A percentile compares a stretch with the other conserved stretches of the same genome.
These are phyloP conservation scores for Nannochloropsis salina DNA, from an alignment of 108 stramenopile genomes.

Conservation along the genomic window DNA sequence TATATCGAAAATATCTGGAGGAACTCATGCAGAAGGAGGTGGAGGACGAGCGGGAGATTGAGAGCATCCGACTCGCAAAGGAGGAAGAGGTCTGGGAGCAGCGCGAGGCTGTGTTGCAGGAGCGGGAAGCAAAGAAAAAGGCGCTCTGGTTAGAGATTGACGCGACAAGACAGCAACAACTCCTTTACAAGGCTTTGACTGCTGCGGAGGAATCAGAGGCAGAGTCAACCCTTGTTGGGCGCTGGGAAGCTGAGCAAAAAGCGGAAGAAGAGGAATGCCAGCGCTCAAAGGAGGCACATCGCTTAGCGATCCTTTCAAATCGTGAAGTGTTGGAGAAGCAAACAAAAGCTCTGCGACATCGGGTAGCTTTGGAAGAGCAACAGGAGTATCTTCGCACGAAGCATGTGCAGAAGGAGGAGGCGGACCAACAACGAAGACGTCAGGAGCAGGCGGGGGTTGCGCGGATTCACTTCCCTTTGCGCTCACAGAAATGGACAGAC, in stretches of 20 bases:
- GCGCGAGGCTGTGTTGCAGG: background rate
- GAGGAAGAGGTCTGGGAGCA: conserved; percentile 37
- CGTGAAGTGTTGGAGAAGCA: background rate
- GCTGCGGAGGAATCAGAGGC: background rate
- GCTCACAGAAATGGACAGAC: background rate
- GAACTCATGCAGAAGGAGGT: conserved; percentile 53
- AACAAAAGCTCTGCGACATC: background rate
- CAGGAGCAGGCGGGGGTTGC: background rate
- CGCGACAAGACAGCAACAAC: background rate
- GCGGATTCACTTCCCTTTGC: background rate
- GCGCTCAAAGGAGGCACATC: background rate
- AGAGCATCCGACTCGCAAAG: conserved; percentile 37
- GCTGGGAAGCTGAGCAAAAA: background rate
- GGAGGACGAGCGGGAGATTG: conserved; percentile 42
- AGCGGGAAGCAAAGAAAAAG: background rate
- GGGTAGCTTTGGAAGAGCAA: background rate
- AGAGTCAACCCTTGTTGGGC: background rate
- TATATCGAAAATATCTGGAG: background rate
- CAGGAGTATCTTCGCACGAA: background rate
- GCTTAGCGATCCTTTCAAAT: background rate
- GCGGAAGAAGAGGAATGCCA: background rate
- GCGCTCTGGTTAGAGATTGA: background rate
- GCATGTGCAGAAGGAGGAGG: conserved; percentile 14
- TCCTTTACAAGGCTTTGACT: background rate
- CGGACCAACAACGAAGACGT: background rate